phyloP scores from a whole-genome alignment of 2,329 filamentous ascomycete genomes.

The Cercospora brassicicola region DNA sequence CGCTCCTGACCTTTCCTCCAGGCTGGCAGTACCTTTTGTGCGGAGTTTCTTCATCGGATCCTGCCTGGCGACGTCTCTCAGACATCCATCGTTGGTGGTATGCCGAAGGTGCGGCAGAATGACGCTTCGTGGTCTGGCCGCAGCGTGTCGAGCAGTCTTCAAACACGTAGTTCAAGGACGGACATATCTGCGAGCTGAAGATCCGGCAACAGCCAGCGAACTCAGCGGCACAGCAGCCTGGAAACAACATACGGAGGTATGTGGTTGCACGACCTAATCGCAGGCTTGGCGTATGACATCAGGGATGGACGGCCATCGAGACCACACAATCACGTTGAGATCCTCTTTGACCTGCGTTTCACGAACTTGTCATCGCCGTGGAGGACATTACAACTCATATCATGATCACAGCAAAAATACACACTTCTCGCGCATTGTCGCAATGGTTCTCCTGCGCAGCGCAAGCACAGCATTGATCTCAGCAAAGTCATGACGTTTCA shows the following conservation, averaged over 20 bases:
- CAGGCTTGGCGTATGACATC: background rate
- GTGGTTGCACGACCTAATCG: background rate
- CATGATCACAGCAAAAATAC: background rate
- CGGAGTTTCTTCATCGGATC: background rate
- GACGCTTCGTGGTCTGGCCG: background rate
- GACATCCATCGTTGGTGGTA: too few species aligned
- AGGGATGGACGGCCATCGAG: background rate
- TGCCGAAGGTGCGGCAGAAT: background rate
- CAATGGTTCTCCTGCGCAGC: background rate
- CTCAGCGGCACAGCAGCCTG: background rate
- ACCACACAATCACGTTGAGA: background rate
- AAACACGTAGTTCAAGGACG: background rate
- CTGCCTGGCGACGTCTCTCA: background rate
- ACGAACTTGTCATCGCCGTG: background rate
- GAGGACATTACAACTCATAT: background rate
- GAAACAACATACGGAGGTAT: background rate
- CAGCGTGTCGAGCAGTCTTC: background rate
- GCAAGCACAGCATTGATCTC: background rate
- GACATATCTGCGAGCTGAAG: background rate
- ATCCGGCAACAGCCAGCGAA: background rate
- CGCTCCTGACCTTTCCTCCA: background rate
- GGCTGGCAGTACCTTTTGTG: background rate
- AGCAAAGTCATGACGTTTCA: background rate
- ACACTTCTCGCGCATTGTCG: background rate
- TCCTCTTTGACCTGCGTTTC: background rate